Evolutionary conservation across 495 filamentous ascomycete genomes (phyloP).

Genomic region (Penicillium egyptiacum): DNA sequence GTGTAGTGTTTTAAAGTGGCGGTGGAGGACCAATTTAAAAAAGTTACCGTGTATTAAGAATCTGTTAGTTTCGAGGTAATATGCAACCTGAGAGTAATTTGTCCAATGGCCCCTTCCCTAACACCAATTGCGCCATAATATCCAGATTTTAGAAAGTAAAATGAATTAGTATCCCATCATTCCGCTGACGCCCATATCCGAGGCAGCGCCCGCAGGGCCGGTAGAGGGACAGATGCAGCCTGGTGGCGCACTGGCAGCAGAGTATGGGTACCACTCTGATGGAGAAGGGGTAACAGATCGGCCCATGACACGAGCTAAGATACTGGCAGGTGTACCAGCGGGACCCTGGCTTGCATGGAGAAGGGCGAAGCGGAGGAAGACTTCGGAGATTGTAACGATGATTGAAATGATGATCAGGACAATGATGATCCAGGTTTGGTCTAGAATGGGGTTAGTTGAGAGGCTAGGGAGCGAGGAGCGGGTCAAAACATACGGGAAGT

Average conservation of each 20-base stretch:
- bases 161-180: constrained; percentile 11
- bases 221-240: constrained; percentile 32
- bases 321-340: constrained; percentile 14
- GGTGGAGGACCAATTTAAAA: background rate
- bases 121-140: constrained; percentile 7
- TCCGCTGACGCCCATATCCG: constrained; percentile 15
- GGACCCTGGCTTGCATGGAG: constrained; percentile 47
- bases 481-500: constrained; percentile 63
- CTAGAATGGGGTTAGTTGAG: constrained; percentile 23
- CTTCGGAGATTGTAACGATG: constrained; percentile 84
- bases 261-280: constrained; percentile 17
- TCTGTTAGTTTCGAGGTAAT: background rate
- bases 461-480: background rate
- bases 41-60: background rate
- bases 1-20: background rate
- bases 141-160: constrained; percentile 1
- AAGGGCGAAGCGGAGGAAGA: constrained; percentile 82
- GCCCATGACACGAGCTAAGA: constrained; percentile 28
- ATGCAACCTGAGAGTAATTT: constrained; percentile 1
- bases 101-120: background rate
- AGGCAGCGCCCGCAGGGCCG: constrained; percentile 8
- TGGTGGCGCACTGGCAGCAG: constrained; percentile 18
- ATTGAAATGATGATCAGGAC: constrained; percentile 89
- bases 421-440: constrained; percentile 97
- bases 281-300: constrained; percentile 18